Evolutionary conservation across 2,329 filamentous ascomycete species (phyloP).

Genomic region (Ophiostoma angusticollis): DNA sequence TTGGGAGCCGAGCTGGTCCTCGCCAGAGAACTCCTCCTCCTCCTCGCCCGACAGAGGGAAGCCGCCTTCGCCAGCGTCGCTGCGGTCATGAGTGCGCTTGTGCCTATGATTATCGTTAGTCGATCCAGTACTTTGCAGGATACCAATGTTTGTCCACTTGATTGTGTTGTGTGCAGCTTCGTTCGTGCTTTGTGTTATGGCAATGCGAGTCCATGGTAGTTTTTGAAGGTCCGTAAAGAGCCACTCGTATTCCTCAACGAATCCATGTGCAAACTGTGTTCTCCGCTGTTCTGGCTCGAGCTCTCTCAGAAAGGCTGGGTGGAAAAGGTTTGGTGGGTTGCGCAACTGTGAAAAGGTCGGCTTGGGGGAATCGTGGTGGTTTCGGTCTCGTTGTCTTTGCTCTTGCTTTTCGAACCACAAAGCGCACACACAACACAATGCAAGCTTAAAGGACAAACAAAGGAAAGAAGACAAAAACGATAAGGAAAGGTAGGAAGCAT

Average conservation of each 20-base stretch:
- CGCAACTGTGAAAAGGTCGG: neutral
- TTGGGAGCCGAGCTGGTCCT: conserved; percentile 71
- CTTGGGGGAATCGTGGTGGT: neutral
- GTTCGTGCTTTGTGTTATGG: neutral
- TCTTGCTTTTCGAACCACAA: conserved; percentile 18
- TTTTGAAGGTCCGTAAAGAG: conserved; percentile 2
- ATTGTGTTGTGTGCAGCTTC: conserved; percentile 15
- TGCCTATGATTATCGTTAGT: conserved; percentile 48
- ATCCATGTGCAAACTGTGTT: too few relatives aligned
- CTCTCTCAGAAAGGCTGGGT: too few relatives aligned
- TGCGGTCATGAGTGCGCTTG: conserved; percentile 60
- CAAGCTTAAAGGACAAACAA: conserved; percentile 20
- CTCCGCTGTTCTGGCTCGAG: conserved; percentile 19
- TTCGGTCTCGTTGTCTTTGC: conserved; percentile 9
- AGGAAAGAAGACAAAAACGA: conserved; percentile 22
- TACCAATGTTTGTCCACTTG: conserved; percentile 5
- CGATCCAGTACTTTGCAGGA: too few relatives aligned
- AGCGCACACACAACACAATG: conserved; percentile 23
- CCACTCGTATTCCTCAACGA: conserved; percentile 2
- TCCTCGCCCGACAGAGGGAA: conserved; percentile 67
- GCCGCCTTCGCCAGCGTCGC: conserved; percentile 44
- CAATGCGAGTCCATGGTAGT: neutral
- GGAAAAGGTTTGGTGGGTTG: neutral
- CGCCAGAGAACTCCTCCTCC: conserved; percentile 68
- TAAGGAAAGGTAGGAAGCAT: conserved; percentile 37